Conservation (phyloP, 768 basidiomycete species). For the Suillus weaverae region DNA sequence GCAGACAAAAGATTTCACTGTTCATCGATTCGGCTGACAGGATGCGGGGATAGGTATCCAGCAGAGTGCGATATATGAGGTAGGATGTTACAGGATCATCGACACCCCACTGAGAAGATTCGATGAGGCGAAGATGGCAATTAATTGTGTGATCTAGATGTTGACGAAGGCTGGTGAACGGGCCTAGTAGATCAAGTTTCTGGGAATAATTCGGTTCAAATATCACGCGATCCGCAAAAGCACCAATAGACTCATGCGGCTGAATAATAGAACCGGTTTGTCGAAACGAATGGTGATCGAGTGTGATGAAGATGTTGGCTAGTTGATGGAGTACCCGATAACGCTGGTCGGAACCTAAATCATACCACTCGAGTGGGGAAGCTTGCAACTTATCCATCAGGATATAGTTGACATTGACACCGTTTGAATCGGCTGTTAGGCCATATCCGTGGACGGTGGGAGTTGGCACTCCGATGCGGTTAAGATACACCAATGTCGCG, state of each 20-base stretch:
- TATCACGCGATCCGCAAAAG: neutral
- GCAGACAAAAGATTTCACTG: slow-evolving; percentile 19
- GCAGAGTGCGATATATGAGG: slow-evolving; percentile 11
- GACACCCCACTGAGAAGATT: neutral
- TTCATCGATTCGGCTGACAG: too few species aligned
- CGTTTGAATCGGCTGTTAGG: neutral
- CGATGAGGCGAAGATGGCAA: neutral
- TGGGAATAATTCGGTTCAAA: neutral
- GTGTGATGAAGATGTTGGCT: neutral
- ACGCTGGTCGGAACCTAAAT: neutral
- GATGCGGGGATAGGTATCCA: slow-evolving; percentile 5
- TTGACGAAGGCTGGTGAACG: neutral
- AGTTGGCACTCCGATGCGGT: neutral
- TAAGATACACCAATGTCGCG: neutral
- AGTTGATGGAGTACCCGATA: neutral
- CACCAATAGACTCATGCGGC: neutral
- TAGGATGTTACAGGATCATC: neutral
- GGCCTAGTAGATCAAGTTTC: neutral
- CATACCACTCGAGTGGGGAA: neutral
- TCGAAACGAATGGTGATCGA: neutral
- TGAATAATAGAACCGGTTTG: neutral
- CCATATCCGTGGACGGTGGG: neutral
- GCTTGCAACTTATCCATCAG: neutral
- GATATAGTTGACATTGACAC: neutral
- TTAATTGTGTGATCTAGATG: neutral